Conservation (phyloP, 345 rosid species). For the Eucalyptus polybractea region DNA sequence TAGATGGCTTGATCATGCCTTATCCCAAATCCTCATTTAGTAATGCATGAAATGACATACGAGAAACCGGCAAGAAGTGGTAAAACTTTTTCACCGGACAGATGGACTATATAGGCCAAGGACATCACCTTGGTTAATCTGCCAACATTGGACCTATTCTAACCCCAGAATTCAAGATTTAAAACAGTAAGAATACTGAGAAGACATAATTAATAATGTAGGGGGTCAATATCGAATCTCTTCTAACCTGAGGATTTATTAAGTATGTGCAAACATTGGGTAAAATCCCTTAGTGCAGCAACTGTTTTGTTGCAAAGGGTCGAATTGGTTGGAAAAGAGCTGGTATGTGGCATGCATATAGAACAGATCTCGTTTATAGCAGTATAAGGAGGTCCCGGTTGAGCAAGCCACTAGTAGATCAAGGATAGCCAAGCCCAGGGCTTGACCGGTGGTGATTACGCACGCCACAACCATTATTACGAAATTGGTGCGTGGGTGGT, state of each 20-base stretch:
- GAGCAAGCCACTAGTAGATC: neutral
- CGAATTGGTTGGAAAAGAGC: too few relatives aligned
- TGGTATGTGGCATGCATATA: too few relatives aligned
- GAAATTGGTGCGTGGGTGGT: neutral
- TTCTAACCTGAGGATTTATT: neutral
- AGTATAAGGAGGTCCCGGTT: neutral
- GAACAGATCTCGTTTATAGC: neutral
- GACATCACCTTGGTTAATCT: neutral
- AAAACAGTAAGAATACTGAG: neutral
- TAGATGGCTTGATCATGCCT: neutral
- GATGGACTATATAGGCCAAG: neutral
- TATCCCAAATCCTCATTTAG: neutral
- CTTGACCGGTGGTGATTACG: neutral
- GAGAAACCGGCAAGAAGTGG: neutral
- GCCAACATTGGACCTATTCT: neutral
- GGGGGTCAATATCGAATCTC: neutral
- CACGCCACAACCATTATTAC: neutral
- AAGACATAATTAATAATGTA: neutral
- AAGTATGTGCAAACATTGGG: neutral
- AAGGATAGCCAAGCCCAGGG: neutral
- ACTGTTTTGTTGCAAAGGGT: neutral
- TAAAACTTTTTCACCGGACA: neutral
- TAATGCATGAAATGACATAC: neutral
- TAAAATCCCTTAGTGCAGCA: rapidly evolving
- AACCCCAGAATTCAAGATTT: neutral